Conservation (phyloP, 441 rosid genomes). For the Hura crepitans region DNA sequence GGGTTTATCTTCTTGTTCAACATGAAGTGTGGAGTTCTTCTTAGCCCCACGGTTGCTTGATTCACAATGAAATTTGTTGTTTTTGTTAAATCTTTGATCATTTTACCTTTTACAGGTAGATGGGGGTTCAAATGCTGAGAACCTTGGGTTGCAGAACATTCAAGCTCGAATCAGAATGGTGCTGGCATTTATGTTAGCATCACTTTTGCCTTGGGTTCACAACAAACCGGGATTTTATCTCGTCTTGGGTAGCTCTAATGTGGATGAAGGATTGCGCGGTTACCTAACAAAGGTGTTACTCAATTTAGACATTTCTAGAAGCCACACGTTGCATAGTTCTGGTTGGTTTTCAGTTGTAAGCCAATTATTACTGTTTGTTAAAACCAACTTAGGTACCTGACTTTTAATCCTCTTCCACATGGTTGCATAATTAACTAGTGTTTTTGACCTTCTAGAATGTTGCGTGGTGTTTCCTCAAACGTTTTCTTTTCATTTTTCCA, state of each 20-base stretch:
- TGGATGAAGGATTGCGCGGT: conserved; percentile 95
- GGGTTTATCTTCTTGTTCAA: background rate
- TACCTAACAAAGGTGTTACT: conserved; percentile 78
- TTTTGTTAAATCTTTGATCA: background rate
- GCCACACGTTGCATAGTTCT: background rate
- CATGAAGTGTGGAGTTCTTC: background rate
- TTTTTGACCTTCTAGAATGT: background rate
- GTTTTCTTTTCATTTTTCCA: background rate
- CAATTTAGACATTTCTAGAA: background rate
- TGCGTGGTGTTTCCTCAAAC: background rate
- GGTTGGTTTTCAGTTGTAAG: conserved; percentile 2
- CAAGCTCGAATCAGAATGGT: conserved; percentile 99
- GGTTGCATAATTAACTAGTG: background rate
- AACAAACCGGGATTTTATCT: conserved; percentile 86
- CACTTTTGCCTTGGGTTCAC: conserved; percentile 97
- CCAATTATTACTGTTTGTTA: background rate
- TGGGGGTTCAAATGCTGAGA: conserved; percentile 86
- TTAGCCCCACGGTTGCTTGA: background rate
- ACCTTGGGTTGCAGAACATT: conserved; percentile 91
- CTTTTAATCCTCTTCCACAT: no score
- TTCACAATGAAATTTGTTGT: background rate
- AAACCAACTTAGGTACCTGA: no score
- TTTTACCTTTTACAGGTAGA: conserved; percentile 54
- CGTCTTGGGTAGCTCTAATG: conserved; percentile 92
- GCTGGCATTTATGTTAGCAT: conserved; percentile 88